Evolutionary conservation across 129 eudicot genomes (phyloP).

Genomic region (Ambrosia artemisiifolia): DNA sequence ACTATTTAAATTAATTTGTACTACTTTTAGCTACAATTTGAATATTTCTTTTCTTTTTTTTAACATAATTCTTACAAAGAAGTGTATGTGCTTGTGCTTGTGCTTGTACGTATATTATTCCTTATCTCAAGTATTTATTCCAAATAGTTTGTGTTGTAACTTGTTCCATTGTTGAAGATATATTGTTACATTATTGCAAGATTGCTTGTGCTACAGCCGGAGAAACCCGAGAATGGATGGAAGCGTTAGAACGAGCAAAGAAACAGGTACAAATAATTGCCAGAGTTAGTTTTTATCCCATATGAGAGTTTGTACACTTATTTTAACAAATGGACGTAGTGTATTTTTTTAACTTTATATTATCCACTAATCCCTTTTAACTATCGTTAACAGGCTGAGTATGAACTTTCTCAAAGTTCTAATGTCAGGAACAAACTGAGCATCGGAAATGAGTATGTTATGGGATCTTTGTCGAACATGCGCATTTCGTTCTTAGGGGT

Average conservation of each 20-base stretch:
- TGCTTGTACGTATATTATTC: background rate
- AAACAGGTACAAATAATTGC: slow-evolving; percentile 50
- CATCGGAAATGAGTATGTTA: slow-evolving; percentile 69
- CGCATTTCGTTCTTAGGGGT: background rate
- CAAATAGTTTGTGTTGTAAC: slow-evolving; percentile 7
- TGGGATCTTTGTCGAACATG: background rate
- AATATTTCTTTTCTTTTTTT: background rate
- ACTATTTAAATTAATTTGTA: background rate
- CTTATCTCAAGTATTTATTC: background rate
- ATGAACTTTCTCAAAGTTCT: slow-evolving; percentile 71
- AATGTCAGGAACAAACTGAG: slow-evolving; percentile 55
- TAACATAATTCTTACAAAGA: background rate
- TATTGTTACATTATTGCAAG: slow-evolving; percentile 50
- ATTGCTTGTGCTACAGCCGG: slow-evolving; percentile 95
- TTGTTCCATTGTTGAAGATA: slow-evolving; percentile 16
- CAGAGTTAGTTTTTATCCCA: background rate
- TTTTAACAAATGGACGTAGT: background rate
- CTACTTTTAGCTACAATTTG: background rate
- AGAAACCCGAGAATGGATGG: slow-evolving; percentile 87
- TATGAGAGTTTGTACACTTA: background rate
- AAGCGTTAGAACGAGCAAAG: slow-evolving; percentile 90
- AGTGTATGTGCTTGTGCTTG: background rate
- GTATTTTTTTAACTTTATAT: background rate
- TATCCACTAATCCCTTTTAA: slow-evolving; percentile 7
- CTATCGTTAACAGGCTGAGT: slow-evolving; percentile 59